phyloP scores from a whole-genome alignment of 1,139 yeast species.

The Taphrina deformans region DNA sequence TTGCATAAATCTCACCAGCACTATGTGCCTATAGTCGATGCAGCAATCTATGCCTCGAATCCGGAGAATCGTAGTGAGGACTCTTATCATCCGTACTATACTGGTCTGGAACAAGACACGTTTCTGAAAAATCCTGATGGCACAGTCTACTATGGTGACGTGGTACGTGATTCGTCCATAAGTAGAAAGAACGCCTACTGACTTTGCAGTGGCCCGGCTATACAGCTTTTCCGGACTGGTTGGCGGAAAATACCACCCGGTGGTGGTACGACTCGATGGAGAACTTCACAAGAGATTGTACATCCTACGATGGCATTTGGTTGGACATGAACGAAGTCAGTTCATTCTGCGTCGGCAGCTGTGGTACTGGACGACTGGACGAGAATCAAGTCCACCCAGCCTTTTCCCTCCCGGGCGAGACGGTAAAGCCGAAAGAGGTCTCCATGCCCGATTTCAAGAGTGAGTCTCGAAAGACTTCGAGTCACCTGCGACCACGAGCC shows the following conservation, averaged over 20 bases:
- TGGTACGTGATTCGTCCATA: conserved; percentile 46
- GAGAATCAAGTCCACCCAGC: conserved; percentile 42
- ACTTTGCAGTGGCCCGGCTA: conserved; percentile 93
- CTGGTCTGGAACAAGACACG: conserved; percentile 44
- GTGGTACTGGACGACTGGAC: conserved; percentile 42
- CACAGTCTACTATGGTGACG: conserved; percentile 69
- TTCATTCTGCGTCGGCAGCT: conserved; percentile 47
- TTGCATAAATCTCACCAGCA: conserved; percentile 23
- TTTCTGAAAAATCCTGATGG: conserved; percentile 50
- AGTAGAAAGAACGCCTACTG: too few species aligned
- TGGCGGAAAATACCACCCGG: conserved; percentile 42
- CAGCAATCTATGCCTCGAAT: conserved; percentile 45
- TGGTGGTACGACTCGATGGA: conserved; percentile 43
- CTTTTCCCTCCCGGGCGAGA: conserved; percentile 40
- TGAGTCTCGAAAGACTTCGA: background rate
- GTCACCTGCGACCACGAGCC: conserved; percentile 38
- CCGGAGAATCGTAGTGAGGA: conserved; percentile 43
- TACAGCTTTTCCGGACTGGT: conserved; percentile 48
- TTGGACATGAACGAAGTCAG: conserved; percentile 49
- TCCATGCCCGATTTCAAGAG: background rate
- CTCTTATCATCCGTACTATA: conserved; percentile 43
- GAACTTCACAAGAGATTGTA: conserved; percentile 40
- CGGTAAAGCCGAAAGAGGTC: conserved; percentile 21
- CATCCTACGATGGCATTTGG: conserved; percentile 45
- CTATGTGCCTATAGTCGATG: conserved; percentile 48